These are phyloP conservation scores for Syncephalastrum racemosum DNA, from an alignment of 371 early-diverging fungal species.

Conservation along the genomic window DNA sequence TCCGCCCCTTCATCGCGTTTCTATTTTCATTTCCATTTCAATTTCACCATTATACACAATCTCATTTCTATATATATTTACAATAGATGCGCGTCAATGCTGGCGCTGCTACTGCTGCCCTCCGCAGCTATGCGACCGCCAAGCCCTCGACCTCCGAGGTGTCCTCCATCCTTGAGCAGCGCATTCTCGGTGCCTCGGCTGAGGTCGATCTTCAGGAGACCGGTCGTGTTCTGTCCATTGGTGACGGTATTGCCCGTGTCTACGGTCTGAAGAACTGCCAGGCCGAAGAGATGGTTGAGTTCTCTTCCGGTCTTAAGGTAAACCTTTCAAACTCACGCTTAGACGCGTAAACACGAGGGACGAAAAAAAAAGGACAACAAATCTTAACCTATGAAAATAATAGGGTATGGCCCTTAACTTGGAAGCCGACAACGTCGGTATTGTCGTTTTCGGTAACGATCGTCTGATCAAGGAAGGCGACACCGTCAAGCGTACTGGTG, in stretches of 20 bases:
- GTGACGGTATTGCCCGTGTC: conserved; percentile 98
- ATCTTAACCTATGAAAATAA: conserved; percentile 2
- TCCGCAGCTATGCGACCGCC: conserved; percentile 55
- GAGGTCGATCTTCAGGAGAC: conserved; percentile 91
- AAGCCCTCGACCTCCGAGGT: conserved; percentile 74
- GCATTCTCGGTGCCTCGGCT: conserved; percentile 81
- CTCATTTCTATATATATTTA: not conserved
- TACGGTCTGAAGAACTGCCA: conserved; percentile 94
- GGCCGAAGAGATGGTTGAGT: conserved; percentile 99
- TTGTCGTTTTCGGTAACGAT: conserved; percentile 98
- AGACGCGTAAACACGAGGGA: too few species aligned
- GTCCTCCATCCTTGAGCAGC: conserved; percentile 87
- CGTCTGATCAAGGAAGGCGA: conserved; percentile 90
- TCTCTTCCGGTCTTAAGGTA: conserved; percentile 93
- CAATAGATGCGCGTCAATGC: conserved; percentile 46
- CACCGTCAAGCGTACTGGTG: conserved; percentile 95
- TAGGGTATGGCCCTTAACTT: conserved; percentile 98
- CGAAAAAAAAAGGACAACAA: not conserved
- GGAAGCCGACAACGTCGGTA: conserved; percentile 98
- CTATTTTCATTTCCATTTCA: not conserved
- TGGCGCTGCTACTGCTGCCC: conserved; percentile 41
- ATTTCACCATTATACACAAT: too few species aligned
- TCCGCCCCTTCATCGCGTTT: not conserved
- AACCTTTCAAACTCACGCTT: not conserved
- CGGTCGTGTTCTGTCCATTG: conserved; percentile 95